A percentile compares a stretch with the other conserved stretches of the same genome.
These are phyloP conservation scores for Xylaria sp. DNA, from an alignment of 2,329 filamentous ascomycete genomes.

Conservation along the genomic window DNA sequence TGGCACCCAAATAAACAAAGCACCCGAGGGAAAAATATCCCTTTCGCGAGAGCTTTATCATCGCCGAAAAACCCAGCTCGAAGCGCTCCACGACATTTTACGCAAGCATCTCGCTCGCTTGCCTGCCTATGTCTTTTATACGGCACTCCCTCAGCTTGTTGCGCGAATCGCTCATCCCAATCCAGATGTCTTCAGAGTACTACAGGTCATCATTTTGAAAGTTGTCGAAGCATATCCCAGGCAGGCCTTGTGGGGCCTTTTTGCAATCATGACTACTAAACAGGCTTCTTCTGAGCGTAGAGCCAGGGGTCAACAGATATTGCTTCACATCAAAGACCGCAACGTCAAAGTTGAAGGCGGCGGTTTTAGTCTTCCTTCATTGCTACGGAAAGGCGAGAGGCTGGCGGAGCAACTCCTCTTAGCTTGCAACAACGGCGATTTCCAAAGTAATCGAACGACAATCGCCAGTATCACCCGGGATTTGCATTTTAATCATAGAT, in stretches of 20 bases:
- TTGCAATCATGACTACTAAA: conserved; percentile 85
- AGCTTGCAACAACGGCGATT: conserved; percentile 81
- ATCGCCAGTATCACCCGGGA: conserved; percentile 79
- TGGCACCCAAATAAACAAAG: conserved; percentile 76
- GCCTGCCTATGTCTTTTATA: conserved; percentile 82
- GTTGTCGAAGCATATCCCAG: conserved; percentile 89
- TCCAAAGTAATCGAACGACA: conserved; percentile 72
- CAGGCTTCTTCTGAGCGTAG: conserved; percentile 71
- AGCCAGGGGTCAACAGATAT: conserved; percentile 61
- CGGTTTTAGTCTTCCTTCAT: conserved; percentile 69
- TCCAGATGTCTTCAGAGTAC: conserved; percentile 75
- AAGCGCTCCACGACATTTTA: conserved; percentile 76
- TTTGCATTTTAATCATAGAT: conserved; percentile 85
- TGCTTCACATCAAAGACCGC: conserved; percentile 59
- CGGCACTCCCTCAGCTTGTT: conserved; percentile 88
- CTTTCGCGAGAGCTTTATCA: conserved; percentile 63
- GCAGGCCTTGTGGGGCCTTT: conserved; percentile 89
- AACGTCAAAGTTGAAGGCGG: conserved; percentile 63
- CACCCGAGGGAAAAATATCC: conserved; percentile 64
- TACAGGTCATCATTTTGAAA: conserved; percentile 83
- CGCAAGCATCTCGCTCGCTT: conserved; percentile 80
- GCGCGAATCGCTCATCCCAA: conserved; percentile 95
- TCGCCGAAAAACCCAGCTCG: conserved; percentile 72
- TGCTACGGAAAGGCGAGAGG: conserved; percentile 83
- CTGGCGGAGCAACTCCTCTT: conserved; percentile 83